Conservation (phyloP, 169 alveolate genomes). For the Perkinsus olseni region DNA sequence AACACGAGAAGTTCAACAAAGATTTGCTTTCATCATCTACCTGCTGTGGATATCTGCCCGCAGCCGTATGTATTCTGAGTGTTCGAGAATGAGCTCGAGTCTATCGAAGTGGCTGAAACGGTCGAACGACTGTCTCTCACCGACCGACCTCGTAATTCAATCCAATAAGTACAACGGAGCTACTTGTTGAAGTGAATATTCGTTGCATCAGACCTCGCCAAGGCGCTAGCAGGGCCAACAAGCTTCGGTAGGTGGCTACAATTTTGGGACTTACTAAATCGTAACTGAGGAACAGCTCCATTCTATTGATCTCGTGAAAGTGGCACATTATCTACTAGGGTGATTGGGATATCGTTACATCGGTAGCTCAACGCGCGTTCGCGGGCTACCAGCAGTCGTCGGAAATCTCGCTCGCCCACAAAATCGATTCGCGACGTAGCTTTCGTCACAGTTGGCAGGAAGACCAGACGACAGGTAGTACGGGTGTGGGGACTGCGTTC, state of each 20-base stretch:
- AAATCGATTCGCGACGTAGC: not conserved
- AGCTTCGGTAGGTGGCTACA: not conserved
- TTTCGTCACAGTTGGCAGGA: not conserved
- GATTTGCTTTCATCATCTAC: not conserved
- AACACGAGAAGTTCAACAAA: too few species aligned
- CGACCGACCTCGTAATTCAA: not conserved
- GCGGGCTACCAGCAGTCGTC: not conserved
- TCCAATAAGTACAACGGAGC: not conserved
- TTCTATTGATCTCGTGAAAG: too few species aligned
- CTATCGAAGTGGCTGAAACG: not conserved
- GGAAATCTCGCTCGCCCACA: not conserved
- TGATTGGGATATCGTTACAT: too few species aligned
- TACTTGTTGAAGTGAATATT: not conserved
- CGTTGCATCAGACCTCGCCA: not conserved
- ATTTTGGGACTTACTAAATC: too few species aligned
- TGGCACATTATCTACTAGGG: too few species aligned
- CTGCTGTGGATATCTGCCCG: not conserved
- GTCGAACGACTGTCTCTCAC: too few species aligned
- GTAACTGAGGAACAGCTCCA: too few species aligned
- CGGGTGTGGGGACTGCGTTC: not conserved
- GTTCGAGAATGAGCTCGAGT: not conserved
- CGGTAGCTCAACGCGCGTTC: too few species aligned
- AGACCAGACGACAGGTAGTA: not conserved
- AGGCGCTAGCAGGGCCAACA: not conserved
- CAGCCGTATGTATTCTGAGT: not conserved